Percentiles rank a stretch among this genome's conserved stretches.
Evolutionary conservation across 441 rosid genomes (phyloP).

Genomic region (Daphne laureola): DNA sequence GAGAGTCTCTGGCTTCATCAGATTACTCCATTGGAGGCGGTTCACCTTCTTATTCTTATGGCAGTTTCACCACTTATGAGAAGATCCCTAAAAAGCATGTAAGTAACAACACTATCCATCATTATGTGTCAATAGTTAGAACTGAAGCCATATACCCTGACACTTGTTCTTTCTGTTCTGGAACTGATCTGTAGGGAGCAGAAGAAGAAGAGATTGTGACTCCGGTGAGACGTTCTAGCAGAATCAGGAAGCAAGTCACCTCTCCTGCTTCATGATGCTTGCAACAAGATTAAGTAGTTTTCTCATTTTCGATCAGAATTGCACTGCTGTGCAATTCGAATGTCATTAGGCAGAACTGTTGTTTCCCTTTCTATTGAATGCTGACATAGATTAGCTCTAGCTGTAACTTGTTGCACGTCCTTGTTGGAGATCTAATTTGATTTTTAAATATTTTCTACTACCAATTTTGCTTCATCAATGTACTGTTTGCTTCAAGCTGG

Average conservation of each 20-base stretch:
- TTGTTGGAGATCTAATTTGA: not conserved
- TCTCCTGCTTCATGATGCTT: constrained; percentile 49
- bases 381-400: constrained; percentile 18
- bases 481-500: not conserved
- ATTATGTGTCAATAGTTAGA: not conserved
- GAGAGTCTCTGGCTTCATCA: constrained; percentile 75
- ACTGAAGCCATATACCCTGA: not conserved
- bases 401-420: constrained; percentile 8
- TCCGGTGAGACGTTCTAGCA: constrained; percentile 85
- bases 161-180: constrained; percentile 9
- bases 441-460: not conserved
- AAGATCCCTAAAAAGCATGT: constrained; percentile 53
- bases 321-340: constrained; percentile 15
- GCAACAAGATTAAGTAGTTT: not conserved
- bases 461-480: not conserved
- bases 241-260: constrained; percentile 51
- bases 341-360: constrained; percentile 1
- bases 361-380: constrained; percentile 7
- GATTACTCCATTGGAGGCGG: constrained; percentile 38
- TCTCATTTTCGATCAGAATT: not conserved
- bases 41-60: constrained; percentile 42
- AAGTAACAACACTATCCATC: constrained; percentile 14
- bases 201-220: constrained; percentile 55
- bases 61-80: constrained; percentile 86
- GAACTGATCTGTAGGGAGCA: constrained; percentile 37